Evolutionary conservation across 495 filamentous ascomycete genomes (phyloP).

Genomic region (Viridothelium virens): DNA sequence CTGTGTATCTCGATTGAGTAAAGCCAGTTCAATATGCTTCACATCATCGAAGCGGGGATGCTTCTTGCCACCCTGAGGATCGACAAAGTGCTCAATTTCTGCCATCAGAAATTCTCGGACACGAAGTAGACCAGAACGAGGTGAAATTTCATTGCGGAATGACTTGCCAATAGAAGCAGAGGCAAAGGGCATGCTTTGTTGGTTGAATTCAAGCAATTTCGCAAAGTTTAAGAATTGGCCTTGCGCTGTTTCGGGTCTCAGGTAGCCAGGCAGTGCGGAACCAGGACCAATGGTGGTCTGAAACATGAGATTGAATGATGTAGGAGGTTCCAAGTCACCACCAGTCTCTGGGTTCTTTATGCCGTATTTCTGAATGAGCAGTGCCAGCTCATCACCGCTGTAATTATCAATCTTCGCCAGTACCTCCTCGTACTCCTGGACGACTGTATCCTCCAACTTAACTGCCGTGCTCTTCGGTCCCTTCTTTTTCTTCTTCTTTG

Average conservation of each 20-base stretch:
- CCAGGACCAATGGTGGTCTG: slow-evolving; percentile 62
- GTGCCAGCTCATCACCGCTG: slow-evolving; percentile 57
- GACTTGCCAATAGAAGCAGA: slow-evolving; percentile 71
- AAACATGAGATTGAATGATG: slow-evolving; percentile 71
- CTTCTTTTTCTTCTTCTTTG: slow-evolving; percentile 55
- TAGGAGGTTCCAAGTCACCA: slow-evolving; percentile 53
- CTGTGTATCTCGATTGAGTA: slow-evolving; percentile 66
- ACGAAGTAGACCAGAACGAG: slow-evolving; percentile 56
- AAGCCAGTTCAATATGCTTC: slow-evolving; percentile 54
- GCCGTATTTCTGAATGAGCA: slow-evolving; percentile 57
- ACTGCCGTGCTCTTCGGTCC: slow-evolving; percentile 47
- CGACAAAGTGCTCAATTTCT: slow-evolving; percentile 72
- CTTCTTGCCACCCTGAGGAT: slow-evolving; percentile 64
- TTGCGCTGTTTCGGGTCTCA: slow-evolving; percentile 63
- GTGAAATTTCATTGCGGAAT: slow-evolving; percentile 68
- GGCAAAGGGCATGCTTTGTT: slow-evolving; percentile 65
- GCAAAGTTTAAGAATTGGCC: slow-evolving; percentile 69
- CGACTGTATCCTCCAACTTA: slow-evolving; percentile 56
- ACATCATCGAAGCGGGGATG: slow-evolving; percentile 63
- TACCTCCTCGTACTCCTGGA: slow-evolving; percentile 60
- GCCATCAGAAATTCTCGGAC: slow-evolving; percentile 70
- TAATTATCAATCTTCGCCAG: slow-evolving; percentile 67
- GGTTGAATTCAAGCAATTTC: slow-evolving; percentile 73
- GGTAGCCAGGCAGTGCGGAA: slow-evolving; percentile 54
- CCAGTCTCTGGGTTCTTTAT: slow-evolving; percentile 57